Base-by-base conservation (phyloP, 148 eudicot genomes). In the Fallopia convolvulus region DNA sequence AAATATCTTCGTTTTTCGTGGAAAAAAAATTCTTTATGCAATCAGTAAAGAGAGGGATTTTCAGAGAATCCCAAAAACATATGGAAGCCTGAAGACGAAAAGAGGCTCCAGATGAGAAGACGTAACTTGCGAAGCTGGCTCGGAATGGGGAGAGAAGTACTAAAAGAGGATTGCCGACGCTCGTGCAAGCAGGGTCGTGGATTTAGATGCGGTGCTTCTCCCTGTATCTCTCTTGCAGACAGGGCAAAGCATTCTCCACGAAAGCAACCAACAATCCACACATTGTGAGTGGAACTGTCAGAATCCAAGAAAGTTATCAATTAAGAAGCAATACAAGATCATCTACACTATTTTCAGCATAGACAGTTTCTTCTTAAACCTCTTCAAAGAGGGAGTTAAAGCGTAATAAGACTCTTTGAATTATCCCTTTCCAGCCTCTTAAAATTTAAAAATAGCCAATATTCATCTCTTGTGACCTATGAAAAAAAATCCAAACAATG, bases 201-300 rank as follows among this genome's bases (percentile, higher is more conserved):
- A 81, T 82, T 92, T 96, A 23, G 96, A 90, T 15, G 99, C 92
- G 0, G 78, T 81, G 66, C 78, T 76, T 3, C 93, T 90, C 82
- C 96, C 84, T 12, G 94, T 96, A 77, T 92, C 99, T 17, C 94
- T 88, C 78, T 94, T 92, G 91, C 97, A 94, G 12, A 94, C 90
- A 0, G 99, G 99, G 82, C 97, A 94, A 79, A 94, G 92, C 61
- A 96, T 94, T 85, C 99, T 88, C 99, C 97, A 94, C 70, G 94
- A 52, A 49, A 96, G 90, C 65, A 94, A 94, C 99, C 99, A 94
- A 30, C 90, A 83, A 72, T 94, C 97, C 8, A 94, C 94, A 61
- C 99, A 94, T 6, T 63, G 8, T 26, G 92, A 84, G 46, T 94
- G 99, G 70, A 94, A 94, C 97, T 91, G 89, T 74, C 63, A 79